These are phyloP conservation scores for Alternaria postmessia DNA, from an alignment of 2,329 filamentous ascomycete genomes.

Conservation along the genomic window DNA sequence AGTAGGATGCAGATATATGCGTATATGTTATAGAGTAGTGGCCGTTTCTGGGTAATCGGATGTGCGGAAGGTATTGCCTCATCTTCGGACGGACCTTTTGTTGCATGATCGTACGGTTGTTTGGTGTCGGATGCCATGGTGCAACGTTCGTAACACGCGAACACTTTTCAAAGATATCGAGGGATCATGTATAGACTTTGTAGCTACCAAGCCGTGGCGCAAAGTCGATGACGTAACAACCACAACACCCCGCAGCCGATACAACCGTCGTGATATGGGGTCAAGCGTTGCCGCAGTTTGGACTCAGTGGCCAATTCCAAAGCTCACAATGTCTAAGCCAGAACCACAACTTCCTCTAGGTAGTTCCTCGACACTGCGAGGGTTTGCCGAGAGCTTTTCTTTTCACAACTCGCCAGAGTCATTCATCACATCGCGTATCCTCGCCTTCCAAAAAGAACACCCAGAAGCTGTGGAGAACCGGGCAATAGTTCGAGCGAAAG, in stretches of 20 bases:
- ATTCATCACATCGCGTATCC: constrained; percentile 1
- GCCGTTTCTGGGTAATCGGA: too few relatives aligned
- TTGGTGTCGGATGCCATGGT: too few relatives aligned
- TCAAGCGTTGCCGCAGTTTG: not conserved
- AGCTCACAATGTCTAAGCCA: not conserved
- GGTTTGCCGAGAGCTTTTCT: constrained; percentile 1
- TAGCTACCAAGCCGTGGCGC: not conserved
- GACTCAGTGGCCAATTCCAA: too few relatives aligned
- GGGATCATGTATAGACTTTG: not conserved
- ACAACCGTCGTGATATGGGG: not conserved
- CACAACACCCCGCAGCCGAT: not conserved
- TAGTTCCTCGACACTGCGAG: not conserved
- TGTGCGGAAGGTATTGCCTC: too few relatives aligned
- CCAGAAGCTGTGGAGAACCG: not conserved
- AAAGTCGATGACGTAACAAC: constrained; percentile 1
- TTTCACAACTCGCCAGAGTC: not conserved
- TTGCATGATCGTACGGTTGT: too few relatives aligned
- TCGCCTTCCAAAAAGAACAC: not conserved
- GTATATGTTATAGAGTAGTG: not conserved
- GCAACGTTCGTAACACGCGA: too few relatives aligned
- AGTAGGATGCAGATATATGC: not conserved
- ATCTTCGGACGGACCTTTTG: too few relatives aligned
- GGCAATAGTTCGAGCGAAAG: not conserved
- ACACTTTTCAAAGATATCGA: not conserved
- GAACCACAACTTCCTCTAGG: not conserved